Base-by-base conservation (phyloP, 805 yeast genomes). In the Candida broadrunensis region DNA sequence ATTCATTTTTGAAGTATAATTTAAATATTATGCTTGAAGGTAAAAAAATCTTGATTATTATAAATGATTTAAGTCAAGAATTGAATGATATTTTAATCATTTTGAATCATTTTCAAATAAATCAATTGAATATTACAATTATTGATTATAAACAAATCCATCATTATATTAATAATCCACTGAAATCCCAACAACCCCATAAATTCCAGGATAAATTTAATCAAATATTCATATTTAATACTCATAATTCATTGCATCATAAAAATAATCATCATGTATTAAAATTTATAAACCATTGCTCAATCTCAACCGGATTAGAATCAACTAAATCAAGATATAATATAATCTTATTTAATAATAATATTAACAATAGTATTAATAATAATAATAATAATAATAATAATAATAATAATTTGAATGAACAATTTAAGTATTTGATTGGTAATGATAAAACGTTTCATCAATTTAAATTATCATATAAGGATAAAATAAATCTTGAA, bases 61-160 rank as follows among this genome's bases (percentile, higher is more conserved):
- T 67, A n/a, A 55, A 58, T 38, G 63, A 67, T 37, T 38, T 48
- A 13, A 21, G 35, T 6, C 52, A 48, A 24, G 68, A 68, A 42
- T 46, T 65, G n/a, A 68, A 68, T 49, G 74, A 69, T 43, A 54
- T 68, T 12, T 50, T 66, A 9, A 50, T 68, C 27, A 65, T 67
- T 6, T 42, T 65, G 27, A 58, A 55, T 36, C 56, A 62, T 38
- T 55, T 67, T 21, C 29, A 45, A 3, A 31, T 58, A 7, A 35
- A 43, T 11, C 54, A 52, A 32, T 33, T 34, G 3, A 35, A 37
- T 5, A 27, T 57, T 1, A 37, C 38, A 5, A 41, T 58, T 5
- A 11, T 58, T 8, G 61, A 56, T 35, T 15, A 35, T 4, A 25
- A 35, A 0, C 33, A 33, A 8, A 39, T 52, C 17, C 8, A 29